phyloP scores from a whole-genome alignment of 306 rosid species.

The Cyclanthera cordifolia region DNA sequence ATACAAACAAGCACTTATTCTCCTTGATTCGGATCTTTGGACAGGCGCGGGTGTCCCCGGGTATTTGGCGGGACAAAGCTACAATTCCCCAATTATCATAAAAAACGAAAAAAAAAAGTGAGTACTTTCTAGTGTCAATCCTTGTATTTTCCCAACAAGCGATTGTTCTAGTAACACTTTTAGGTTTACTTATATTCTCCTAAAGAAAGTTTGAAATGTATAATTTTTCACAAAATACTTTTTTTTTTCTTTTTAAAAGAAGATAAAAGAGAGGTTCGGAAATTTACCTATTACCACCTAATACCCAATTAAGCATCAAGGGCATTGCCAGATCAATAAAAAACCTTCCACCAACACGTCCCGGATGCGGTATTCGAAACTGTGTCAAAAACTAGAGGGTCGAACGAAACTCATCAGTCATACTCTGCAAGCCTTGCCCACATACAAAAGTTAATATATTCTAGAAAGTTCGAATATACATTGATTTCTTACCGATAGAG shows the following conservation, averaged over 20 bases:
- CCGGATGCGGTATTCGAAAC: slow-evolving; percentile 90
- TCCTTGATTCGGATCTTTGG: too few species aligned
- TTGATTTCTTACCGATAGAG: slow-evolving; percentile 49
- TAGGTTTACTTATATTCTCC: neutral
- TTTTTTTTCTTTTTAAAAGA: neutral
- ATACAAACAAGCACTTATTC: neutral
- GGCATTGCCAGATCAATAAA: slow-evolving; percentile 72
- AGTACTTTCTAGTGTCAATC: neutral
- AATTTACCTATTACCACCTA: slow-evolving; percentile 86
- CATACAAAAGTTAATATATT: neutral
- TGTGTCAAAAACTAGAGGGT: slow-evolving; percentile 67
- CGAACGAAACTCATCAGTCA: neutral
- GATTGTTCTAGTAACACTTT: neutral
- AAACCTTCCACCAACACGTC: slow-evolving; percentile 79
- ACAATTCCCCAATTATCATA: too few species aligned
- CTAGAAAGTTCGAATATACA: neutral
- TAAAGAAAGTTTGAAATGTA: neutral
- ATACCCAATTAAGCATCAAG: slow-evolving; percentile 85
- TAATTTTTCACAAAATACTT: neutral
- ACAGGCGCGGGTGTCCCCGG: too few species aligned
- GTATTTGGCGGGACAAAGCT: too few species aligned
- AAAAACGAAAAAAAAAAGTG: too few species aligned
- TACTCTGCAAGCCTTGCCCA: neutral
- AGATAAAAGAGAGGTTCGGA: neutral
- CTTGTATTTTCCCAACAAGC: neutral